Conservation (phyloP, 139 green algal genomes). For the Chlorella sp. region DNA sequence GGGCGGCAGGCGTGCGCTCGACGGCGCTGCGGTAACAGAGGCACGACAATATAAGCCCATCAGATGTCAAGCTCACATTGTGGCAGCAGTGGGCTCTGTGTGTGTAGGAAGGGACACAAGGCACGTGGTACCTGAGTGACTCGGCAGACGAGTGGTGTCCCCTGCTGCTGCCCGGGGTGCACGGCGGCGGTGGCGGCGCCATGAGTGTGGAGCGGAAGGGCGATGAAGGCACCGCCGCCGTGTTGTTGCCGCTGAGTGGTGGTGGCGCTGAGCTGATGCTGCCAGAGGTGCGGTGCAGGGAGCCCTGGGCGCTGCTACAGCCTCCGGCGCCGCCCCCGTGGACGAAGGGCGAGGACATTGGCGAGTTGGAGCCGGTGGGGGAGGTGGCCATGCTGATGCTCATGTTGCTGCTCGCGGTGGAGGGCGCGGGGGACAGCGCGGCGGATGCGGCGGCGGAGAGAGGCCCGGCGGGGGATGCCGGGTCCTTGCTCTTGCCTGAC, state of each 20-base stretch:
- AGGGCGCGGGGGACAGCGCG: neutral
- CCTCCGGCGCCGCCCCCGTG: no score
- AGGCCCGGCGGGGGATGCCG: neutral
- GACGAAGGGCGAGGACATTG: neutral
- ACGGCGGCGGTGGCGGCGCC: no score
- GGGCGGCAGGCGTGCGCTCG: neutral
- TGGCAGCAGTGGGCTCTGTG: neutral
- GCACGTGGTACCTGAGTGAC: no score
- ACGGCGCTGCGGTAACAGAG: neutral
- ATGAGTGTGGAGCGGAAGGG: no score
- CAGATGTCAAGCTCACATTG: neutral
- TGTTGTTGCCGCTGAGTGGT: neutral
- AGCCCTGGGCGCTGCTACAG: no score
- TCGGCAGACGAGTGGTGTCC: no score
- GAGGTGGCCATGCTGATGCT: neutral
- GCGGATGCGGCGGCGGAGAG: neutral
- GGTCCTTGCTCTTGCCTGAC: neutral
- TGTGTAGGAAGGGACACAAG: neutral
- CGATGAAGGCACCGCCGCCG: neutral
- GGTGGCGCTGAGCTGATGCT: no score
- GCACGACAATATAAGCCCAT: no score
- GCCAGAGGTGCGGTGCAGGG: no score
- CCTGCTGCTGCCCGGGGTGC: no score
- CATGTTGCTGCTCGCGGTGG: neutral
- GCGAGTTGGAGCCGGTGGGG: neutral